Conservation (phyloP, 345 rosid species). For the Pugionium cornutum region DNA sequence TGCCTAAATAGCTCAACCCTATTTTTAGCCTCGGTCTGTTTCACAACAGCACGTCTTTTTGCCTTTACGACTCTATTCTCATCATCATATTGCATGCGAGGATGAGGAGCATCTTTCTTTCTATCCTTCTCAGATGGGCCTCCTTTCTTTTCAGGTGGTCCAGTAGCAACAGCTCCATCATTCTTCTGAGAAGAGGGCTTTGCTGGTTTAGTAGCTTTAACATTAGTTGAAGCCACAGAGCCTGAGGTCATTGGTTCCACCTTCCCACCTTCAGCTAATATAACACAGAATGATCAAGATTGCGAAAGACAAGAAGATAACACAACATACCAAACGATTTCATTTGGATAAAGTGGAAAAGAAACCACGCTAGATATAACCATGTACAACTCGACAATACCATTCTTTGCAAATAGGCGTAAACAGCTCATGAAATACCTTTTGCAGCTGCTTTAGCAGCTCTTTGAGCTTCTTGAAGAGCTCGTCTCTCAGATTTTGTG, state of each 20-base stretch:
- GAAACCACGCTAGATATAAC: not conserved
- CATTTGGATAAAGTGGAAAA: not conserved
- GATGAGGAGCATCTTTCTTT: slow-evolving; percentile 94
- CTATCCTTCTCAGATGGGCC: slow-evolving; percentile 75
- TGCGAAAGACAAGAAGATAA: not conserved
- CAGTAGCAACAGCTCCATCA: slow-evolving; percentile 50
- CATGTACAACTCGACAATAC: not conserved
- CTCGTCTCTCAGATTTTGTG: slow-evolving; percentile 90
- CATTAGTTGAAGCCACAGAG: slow-evolving; percentile 39
- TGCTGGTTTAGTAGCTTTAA: slow-evolving; percentile 53
- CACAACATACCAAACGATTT: not conserved
- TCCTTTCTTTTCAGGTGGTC: slow-evolving; percentile 73
- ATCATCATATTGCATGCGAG: slow-evolving; percentile 95
- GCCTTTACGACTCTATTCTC: slow-evolving; percentile 88
- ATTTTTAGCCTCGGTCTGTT: slow-evolving; percentile 83
- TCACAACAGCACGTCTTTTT: slow-evolving; percentile 82
- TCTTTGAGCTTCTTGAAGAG: slow-evolving; percentile 90
- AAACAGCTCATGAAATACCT: slow-evolving; percentile 46
- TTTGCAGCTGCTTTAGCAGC: slow-evolving; percentile 92
- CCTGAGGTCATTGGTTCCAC: slow-evolving; percentile 42
- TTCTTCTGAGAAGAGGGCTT: slow-evolving; percentile 64
- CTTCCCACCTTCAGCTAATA: slow-evolving; percentile 62
- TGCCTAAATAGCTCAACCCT: slow-evolving; percentile 95
- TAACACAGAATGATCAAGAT: not conserved
- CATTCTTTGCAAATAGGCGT: not conserved